Evolutionary conservation across 345 rosid genomes (phyloP), one percentile per base, ranked within the genome.

Genomic region (Turnera subulata): DNA sequence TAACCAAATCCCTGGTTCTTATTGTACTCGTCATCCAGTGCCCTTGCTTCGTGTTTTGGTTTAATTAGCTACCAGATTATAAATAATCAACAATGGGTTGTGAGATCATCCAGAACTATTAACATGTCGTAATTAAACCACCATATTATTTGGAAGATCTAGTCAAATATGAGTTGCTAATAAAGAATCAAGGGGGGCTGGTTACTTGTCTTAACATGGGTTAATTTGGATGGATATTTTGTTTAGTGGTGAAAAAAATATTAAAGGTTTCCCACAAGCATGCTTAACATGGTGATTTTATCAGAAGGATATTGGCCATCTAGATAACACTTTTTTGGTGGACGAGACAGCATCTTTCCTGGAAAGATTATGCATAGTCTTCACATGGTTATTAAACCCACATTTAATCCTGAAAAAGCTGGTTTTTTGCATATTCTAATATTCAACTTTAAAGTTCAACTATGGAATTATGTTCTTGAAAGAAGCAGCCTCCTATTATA

Each of bases 211-310:
- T 11, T 9, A 43, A 56, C 42, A n/a, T 44, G 61, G n/a, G n/a
- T 29, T 6, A 48, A 43, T 15, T n/a, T 11, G 26, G 22, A 39
- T 38, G 18, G 38, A 11, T 4, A 20, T 48, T 17, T 21, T 20
- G 32, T 66, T 14, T 4, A 53, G 49, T 19, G 56, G 58, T 42
- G 25, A 46, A 37, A 53, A 4, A 21, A 22, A 33, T 25, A 4
- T 15, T 17, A n/a, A n/a, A n/a, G 11, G 25, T 22, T 26, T 13
- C 15, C 22, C 0, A 13, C 44, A 13, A 51, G 79, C 72, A 59
- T 69, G 78, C 69, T 62, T 45, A 14, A 65, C 20, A 50, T 56
- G 44, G 50, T n/a, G 70, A 65, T 65, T 56, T 61, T 17, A n/a
- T 15, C 4, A 6, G 11, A 6, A 14, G 6, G 50, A 45, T 52